These are phyloP conservation scores for Volvox carteri DNA, from an alignment of 163 green algal genomes.

Conservation along the genomic window DNA sequence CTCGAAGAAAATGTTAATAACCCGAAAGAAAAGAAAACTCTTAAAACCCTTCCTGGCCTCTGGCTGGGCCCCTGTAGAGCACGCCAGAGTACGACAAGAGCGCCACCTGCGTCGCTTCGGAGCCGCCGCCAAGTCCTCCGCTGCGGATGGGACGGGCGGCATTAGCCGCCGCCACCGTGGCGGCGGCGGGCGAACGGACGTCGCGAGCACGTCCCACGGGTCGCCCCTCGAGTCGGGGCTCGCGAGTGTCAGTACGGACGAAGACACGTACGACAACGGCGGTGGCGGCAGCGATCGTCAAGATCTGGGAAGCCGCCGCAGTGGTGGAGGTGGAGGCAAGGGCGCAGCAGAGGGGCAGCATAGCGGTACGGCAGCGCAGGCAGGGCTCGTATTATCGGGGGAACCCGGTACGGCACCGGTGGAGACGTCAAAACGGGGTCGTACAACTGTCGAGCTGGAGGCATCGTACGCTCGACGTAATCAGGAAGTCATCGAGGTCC, in stretches of 20 bases:
- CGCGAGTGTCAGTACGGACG: neutral
- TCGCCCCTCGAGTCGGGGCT: slow-evolving; percentile 31
- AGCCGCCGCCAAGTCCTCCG: too few species aligned
- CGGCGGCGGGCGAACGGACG: neutral
- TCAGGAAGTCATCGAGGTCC: slow-evolving; percentile 24
- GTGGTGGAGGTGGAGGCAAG: too few species aligned
- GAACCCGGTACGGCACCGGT: too few species aligned
- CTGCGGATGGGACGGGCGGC: neutral
- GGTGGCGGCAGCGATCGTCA: neutral
- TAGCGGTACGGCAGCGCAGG: too few species aligned
- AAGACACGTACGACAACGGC: neutral
- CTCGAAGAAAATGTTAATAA: too few species aligned
- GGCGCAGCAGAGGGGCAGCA: too few species aligned
- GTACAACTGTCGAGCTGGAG: slow-evolving; percentile 28
- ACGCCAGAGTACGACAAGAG: slow-evolving; percentile 7
- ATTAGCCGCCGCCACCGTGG: neutral
- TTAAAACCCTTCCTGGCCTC: too few species aligned
- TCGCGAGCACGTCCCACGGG: neutral
- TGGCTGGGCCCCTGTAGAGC: slow-evolving; percentile 25
- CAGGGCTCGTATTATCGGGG: too few species aligned
- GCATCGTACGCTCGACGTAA: slow-evolving; percentile 34
- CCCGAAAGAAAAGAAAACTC: too few species aligned
- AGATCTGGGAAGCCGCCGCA: neutral
- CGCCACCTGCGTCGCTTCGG: neutral
- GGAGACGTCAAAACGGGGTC: too few species aligned